Evolutionary conservation across 441 rosid genomes (phyloP), one percentile per base, ranked within the genome.

Genomic region (Populus trichocarpa): DNA sequence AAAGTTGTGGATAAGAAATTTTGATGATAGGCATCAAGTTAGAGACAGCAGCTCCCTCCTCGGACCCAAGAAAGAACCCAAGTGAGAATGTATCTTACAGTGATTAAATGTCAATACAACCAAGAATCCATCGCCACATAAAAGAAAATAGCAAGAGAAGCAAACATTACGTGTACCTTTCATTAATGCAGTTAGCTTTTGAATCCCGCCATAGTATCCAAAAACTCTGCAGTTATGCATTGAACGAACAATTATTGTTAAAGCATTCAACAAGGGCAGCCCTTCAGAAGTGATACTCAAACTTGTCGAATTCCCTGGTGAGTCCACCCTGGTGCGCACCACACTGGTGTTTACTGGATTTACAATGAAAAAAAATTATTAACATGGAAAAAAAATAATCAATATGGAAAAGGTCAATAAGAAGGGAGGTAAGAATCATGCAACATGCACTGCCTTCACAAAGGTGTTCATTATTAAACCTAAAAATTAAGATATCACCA

Each of bases 161-260:
- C 32, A 23, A 18, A 25, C 68, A 69, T 71, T 26, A 67, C 80
- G 32, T 46, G 76, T 79, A 92, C 94, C 97, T 88, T 92, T 92
- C 92, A 92, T 82, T 80, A 90, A 78, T 32, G 91, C 91, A 65
- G 92, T 90, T 70, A 90, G 89, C 83, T 87, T 90, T 80, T 88
- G 94, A 79, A 89, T 82, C 71, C 97, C 97, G 67, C 94, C 89
- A 81, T 87, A 86, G 71, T 84, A 88, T 69, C 89, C 93, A 86
- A 92, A 87, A 79, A 88, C 90, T 84, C 86, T 85, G 86, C 97
- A 88, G 84, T 92, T 90, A 86, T 92, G 93, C 83, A 90, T 82
- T 23, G 97, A 92, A 73, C 93, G 88, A 42, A 83, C 85, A 33
- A 87, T 78, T 80, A 92, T 75, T 74, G 84, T 83, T 80, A 90